Evolutionary conservation across 2,329 filamentous ascomycete species (phyloP).

Genomic region (Beauveria caledonica): DNA sequence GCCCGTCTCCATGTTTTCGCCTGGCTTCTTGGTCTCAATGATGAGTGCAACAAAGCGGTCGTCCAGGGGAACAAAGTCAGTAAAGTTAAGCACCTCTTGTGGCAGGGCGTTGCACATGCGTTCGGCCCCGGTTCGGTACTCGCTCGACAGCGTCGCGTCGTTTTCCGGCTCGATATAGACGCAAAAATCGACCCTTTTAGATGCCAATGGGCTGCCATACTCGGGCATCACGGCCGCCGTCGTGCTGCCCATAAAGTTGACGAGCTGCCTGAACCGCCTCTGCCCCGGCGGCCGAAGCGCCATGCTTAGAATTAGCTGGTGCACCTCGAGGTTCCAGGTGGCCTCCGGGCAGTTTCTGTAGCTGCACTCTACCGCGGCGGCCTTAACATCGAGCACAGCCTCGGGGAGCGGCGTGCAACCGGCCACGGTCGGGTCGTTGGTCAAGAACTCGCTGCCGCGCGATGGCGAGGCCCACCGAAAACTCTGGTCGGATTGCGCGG

Average conservation of each 20-base stretch:
- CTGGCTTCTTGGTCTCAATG: background rate
- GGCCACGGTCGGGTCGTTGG: background rate
- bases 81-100: background rate
- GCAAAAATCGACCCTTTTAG: background rate
- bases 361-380: background rate
- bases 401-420: background rate
- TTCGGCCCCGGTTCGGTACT: background rate
- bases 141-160: background rate
- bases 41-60: background rate
- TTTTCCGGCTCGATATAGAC: background rate
- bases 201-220: background rate
- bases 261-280: background rate
- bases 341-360: background rate
- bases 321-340: background rate
- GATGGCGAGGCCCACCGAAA: background rate
- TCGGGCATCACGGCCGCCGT: background rate
- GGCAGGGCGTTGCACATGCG: background rate
- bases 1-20: background rate
- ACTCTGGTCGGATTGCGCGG: background rate
- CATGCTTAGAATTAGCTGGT: background rate
- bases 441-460: background rate
- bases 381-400: background rate
- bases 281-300: background rate
- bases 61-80: background rate
- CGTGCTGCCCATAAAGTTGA: background rate